These are phyloP conservation scores for Sordariomycetes sp. DNA, from an alignment of 2,329 filamentous ascomycete species.

Conservation along the genomic window DNA sequence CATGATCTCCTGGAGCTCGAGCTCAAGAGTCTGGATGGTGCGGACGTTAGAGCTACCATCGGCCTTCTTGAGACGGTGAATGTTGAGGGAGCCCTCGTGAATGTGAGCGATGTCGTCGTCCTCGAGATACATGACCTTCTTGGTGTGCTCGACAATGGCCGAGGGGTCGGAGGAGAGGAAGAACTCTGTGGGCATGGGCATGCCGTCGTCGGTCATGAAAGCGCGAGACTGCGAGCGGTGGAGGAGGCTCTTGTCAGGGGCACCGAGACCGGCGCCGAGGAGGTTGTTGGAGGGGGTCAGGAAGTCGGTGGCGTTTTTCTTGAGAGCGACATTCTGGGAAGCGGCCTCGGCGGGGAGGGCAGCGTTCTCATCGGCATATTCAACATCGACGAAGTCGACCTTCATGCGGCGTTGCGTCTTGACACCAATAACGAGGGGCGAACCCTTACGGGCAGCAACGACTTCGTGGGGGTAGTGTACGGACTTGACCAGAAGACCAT, in stretches of 20 bases:
- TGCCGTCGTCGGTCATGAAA: constrained; percentile 97
- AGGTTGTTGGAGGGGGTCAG: constrained; percentile 52
- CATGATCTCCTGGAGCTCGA: constrained; percentile 99
- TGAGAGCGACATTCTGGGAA: constrained; percentile 91
- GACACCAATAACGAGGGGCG: constrained; percentile 92
- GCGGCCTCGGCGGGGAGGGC: constrained; percentile 87
- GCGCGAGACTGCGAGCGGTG: constrained; percentile 97
- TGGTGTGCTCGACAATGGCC: constrained; percentile 98
- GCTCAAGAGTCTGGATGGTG: constrained; percentile 95
- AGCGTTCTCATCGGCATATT: constrained; percentile 80
- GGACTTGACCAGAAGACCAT: constrained; percentile 95
- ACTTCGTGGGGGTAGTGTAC: constrained; percentile 98
- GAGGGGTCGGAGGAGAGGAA: constrained; percentile 98
- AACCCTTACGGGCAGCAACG: constrained; percentile 96
- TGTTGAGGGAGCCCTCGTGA: constrained; percentile 97
- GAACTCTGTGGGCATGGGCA: constrained; percentile 97
- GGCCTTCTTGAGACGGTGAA: constrained; percentile 94
- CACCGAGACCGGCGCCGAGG: constrained; percentile 79
- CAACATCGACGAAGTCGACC: constrained; percentile 99
- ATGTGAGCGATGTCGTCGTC: constrained; percentile 99
- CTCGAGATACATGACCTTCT: constrained; percentile 99
- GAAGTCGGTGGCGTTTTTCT: constrained; percentile 69
- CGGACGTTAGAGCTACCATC: constrained; percentile 95
- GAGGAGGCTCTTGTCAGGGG: constrained; percentile 93
- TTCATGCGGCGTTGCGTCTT: constrained; percentile 99